Evolutionary conservation across 1,284 basidiomycete genomes (phyloP), one percentile per base, ranked within the genome.

Genomic region (Heliocybe sulcata): DNA sequence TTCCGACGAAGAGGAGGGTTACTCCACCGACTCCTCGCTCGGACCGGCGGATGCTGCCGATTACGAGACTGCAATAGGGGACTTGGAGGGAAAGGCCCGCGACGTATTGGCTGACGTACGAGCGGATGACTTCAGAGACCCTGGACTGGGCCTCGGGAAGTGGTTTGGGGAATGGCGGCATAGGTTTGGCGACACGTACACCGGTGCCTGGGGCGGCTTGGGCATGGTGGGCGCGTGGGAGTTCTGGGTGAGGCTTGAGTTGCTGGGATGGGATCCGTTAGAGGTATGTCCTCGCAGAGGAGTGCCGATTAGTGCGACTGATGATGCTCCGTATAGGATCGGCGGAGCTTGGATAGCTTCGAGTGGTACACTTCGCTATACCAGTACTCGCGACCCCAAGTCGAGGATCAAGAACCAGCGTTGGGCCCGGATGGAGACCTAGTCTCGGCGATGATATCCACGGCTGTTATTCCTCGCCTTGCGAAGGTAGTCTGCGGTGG

Each of bases 141-240:
- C 94, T 0, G 77, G 76, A n/a, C 75, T 81, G 54, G 94, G 92
- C 0, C 66, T 90, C 12, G 77, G 74, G 2, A 72, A 75, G 58
- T 79, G 88, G 69, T 98, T 96, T 71, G 82, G 79, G 8, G 80
- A 80, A 49, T 98, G 94, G 94, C 77, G 92, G 49, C 73, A 79
- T 53, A 75, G 74, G 58, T 94, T 88, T 63, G 73, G 76, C 11
- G 94, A 98, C 57, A 92, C 84, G 58, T 98, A 97, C 71, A 73
- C 79, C 1, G 85, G 87, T 50, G 94, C 94, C 2, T 98, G 90
- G 82, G 94, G 93, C 51, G 92, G 92, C 2, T 73, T 97, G 48
- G 92, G 89, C 0, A 80, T 96, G 55, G 87, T 96, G 0, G 87
- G 89, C 56, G 92, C 91, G 35, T 98, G 95, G 94, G 94, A 97